Base-by-base conservation (phyloP, 495 filamentous ascomycete genomes). In the Chaetomium fimeti region DNA sequence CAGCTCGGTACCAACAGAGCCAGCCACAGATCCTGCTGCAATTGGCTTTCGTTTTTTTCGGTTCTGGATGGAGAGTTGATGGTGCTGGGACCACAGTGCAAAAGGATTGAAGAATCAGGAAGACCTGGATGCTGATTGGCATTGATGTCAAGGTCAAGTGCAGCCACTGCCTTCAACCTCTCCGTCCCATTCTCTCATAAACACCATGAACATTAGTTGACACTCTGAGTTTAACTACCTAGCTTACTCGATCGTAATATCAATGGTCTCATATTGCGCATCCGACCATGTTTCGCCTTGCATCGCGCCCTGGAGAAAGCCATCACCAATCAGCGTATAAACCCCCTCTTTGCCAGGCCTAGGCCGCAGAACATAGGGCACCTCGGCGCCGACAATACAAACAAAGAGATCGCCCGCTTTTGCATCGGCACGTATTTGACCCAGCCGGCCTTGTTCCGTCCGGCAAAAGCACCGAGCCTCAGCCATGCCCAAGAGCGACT, bases 321-420 rank as follows among this genome's bases (percentile, higher is more conserved):
- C 3, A 25, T 65, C 63, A 2, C 57, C 63, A 22, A 65, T n/a
- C 32, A 65, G 51, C 22, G 24, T 47, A 40, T 65, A 65, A 1
- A 29, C 47, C 5, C 56, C 63, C 49, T 45, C 25, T 20, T 18
- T 53, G 4, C 48, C 51, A 12, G 22, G 15, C 18, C 36, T 47
- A 24, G 66, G 63, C 36, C 72, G 55, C 24, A 72, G 13, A 11
- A 74, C 22, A 36, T 69, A 74, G 22, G 70, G 72, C 5, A 74
- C 66, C 42, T 72, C 68, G 12, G 69, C 70, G 24, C 72, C 72
- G 57, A 63, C 60, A 29, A 74, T 58, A 13, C 72, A 60, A 48
- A 68, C 72, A 36, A 74, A 54, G 9, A 67, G n/a, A 60, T 74
- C 70, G 5, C 72, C 70, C 15, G 47, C 53, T 47, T 27, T 38